Evolutionary conservation across 257 asterid genomes (phyloP).

Genomic region (Solanum sejunctum): DNA sequence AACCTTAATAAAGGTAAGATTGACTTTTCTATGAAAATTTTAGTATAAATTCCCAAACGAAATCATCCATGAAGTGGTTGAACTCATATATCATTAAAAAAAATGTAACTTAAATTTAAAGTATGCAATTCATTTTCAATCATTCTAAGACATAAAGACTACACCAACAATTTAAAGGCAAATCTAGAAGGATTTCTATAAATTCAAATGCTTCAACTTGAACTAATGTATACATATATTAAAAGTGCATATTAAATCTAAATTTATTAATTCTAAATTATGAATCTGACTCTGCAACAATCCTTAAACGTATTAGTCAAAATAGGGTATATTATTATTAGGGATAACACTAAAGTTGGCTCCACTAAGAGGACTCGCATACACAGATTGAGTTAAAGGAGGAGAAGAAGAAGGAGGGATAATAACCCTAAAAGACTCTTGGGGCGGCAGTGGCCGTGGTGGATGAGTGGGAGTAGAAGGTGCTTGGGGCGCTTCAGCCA

Average conservation of each 20-base stretch:
- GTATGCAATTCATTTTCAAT: background rate
- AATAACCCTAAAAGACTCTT: constrained; percentile 5
- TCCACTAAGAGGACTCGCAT: constrained; percentile 32
- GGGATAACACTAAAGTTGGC: constrained; percentile 35
- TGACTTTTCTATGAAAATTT: background rate
- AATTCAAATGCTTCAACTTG: background rate
- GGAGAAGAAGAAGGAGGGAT: constrained; percentile 18
- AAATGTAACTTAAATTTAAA: background rate
- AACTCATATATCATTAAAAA: background rate
- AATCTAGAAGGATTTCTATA: background rate
- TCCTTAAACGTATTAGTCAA: constrained; percentile 12
- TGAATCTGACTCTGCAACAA: background rate
- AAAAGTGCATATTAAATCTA: background rate
- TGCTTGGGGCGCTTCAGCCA: constrained; percentile 45
- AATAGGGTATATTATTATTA: constrained; percentile 48
- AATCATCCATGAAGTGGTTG: background rate
- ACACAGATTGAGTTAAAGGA: constrained; percentile 34
- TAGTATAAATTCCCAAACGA: background rate
- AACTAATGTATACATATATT: background rate
- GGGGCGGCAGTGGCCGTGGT: constrained; percentile 23
- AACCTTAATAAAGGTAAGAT: no score
- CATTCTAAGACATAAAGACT: background rate
- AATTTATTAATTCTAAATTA: background rate
- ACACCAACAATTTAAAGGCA: background rate
- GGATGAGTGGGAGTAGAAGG: constrained; percentile 40